phyloP scores from a whole-genome alignment of 2,329 filamentous ascomycete genomes.

The Ceratocystis cubensis region DNA sequence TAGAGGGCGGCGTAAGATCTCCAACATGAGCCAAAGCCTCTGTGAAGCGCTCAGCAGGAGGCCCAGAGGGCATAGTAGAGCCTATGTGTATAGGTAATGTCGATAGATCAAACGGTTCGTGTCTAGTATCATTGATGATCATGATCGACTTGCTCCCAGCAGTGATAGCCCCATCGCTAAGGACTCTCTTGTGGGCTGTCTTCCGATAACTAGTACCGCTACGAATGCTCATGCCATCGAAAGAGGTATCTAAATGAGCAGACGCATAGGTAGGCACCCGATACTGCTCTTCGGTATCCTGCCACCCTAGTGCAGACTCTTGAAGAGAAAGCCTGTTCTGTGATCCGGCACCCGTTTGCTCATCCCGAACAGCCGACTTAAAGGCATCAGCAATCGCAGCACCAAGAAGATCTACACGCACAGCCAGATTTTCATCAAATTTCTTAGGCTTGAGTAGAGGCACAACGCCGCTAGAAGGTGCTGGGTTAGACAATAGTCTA shows the following conservation, averaged over 20 bases:
- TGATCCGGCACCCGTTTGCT: conserved; percentile 31
- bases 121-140: conserved; percentile 58
- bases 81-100: conserved; percentile 36
- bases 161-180: conserved; percentile 51
- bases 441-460: conserved; percentile 40
- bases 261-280: background rate
- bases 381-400: conserved; percentile 68
- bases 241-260: conserved; percentile 32
- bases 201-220: conserved; percentile 1
- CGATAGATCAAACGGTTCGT: conserved; percentile 35
- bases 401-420: conserved; percentile 72
- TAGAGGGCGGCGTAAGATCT: conserved; percentile 49
- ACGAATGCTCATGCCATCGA: conserved; percentile 32
- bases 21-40: conserved; percentile 40
- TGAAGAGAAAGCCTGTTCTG: conserved; percentile 1
- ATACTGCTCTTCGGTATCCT: background rate
- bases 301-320: background rate
- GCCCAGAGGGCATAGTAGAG: conserved; percentile 26
- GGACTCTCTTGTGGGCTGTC: conserved; percentile 28
- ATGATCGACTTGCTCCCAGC: conserved; percentile 80
- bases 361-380: conserved; percentile 59
- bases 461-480: conserved; percentile 48
- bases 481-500: conserved; percentile 43
- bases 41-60: conserved; percentile 41
- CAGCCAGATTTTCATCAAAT: conserved; percentile 37